These are phyloP conservation scores for Durusdinium trenchii DNA, from an alignment of 73 alveolate species.

Conservation along the genomic window DNA sequence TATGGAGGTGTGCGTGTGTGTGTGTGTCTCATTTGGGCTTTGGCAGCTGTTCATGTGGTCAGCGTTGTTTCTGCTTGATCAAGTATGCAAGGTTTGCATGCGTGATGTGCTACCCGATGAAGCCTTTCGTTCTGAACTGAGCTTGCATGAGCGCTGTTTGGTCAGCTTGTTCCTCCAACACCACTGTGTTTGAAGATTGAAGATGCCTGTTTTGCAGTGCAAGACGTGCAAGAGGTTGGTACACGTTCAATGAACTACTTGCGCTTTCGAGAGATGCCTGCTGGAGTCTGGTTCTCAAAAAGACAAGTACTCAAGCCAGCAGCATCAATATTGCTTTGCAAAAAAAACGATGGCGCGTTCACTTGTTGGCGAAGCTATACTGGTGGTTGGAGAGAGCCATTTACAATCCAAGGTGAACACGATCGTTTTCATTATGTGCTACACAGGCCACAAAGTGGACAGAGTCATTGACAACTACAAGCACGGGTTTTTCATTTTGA, in stretches of 20 bases:
- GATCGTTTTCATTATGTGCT: slow-evolving; percentile 99
- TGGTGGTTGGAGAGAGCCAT: not conserved
- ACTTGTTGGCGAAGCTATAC: not conserved
- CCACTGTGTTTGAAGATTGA: not conserved
- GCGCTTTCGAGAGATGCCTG: slow-evolving; percentile 99
- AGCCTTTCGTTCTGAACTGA: slow-evolving; percentile 96
- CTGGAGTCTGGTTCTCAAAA: slow-evolving; percentile 96
- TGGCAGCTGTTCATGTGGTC: too few species aligned
- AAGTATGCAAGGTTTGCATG: slow-evolving; percentile 97
- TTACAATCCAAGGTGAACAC: slow-evolving; percentile 87
- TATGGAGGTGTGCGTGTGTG: not conserved
- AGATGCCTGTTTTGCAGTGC: not conserved
- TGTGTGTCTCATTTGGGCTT: not conserved
- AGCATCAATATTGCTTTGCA: too few species aligned
- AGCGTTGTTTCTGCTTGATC: too few species aligned
- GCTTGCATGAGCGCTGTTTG: not conserved
- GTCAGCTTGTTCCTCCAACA: not conserved
- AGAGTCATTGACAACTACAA: not conserved
- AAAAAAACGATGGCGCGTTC: not conserved
- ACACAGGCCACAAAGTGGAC: slow-evolving; percentile 96
- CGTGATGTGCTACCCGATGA: slow-evolving; percentile 99
- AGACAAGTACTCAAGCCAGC: not conserved
- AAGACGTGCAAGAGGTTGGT: slow-evolving; percentile 10
- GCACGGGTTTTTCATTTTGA: not conserved
- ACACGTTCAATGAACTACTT: slow-evolving; percentile 98